Percentiles rank a stretch among this genome's conserved stretches.
Evolutionary conservation across 352 stramenopile genomes (phyloP).

Genomic region (Globisporangium emineosum): DNA sequence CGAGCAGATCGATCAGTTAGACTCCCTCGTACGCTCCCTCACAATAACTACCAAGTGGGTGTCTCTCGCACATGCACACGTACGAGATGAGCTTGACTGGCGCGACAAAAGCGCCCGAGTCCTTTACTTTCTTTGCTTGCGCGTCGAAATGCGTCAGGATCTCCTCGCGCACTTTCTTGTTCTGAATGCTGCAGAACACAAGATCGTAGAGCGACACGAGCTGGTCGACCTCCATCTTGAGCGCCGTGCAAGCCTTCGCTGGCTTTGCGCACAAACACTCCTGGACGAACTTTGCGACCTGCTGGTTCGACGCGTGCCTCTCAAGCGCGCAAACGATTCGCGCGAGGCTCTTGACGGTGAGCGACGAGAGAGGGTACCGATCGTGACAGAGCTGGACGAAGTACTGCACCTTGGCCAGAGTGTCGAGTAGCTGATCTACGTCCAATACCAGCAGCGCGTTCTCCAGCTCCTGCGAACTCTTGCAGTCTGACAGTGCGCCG

Average conservation of each 20-base stretch:
- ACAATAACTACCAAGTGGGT: not conserved
- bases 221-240: slow-evolving; percentile 20
- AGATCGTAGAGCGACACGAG: slow-evolving; percentile 22
- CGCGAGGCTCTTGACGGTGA: slow-evolving; percentile 11
- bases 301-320: slow-evolving; percentile 2
- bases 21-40: not conserved
- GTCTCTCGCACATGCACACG: not conserved
- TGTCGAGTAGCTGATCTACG: not conserved
- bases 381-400: slow-evolving; percentile 12
- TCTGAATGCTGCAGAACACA: slow-evolving; percentile 8
- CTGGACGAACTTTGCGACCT: slow-evolving; percentile 13
- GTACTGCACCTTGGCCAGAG: not conserved
- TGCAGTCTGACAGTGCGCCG: not conserved
- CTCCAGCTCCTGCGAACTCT: slow-evolving; percentile 7
- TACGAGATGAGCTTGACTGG: slow-evolving; percentile 22
- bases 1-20: not conserved
- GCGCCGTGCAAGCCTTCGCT: slow-evolving; percentile 9
- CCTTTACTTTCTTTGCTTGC: slow-evolving; percentile 10
- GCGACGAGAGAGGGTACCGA: slow-evolving; percentile 9
- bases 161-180: slow-evolving; percentile 6
- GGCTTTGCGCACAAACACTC: slow-evolving; percentile 17
- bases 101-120: not conserved
- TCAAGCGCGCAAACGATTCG: slow-evolving; percentile 14
- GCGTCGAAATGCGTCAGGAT: slow-evolving; percentile 20
- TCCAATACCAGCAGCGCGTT: not conserved